A percentile compares a stretch with the other conserved stretches of the same genome.
Conservation (phyloP, 2,329 filamentous ascomycete genomes). For the Nemania sp. region DNA sequence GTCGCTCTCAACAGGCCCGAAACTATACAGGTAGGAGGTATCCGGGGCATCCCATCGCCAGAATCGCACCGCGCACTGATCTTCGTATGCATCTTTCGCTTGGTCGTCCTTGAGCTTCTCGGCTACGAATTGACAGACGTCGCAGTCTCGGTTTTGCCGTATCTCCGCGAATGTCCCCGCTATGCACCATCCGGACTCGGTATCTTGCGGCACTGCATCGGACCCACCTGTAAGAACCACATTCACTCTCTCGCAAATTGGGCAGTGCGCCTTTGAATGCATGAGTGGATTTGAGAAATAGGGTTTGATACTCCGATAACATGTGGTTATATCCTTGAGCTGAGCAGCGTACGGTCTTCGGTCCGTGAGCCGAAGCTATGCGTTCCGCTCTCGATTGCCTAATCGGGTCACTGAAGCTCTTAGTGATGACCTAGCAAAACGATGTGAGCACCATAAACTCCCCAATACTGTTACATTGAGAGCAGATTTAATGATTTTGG, state of each 20-base stretch:
- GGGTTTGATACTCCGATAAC: too few species aligned
- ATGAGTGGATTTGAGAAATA: too few species aligned
- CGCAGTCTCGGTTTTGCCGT: neutral
- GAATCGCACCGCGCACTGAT: neutral
- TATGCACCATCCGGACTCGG: neutral
- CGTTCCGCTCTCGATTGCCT: too few species aligned
- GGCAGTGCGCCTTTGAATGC: conserved; percentile 5
- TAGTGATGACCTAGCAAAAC: too few species aligned
- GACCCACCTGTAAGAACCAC: neutral
- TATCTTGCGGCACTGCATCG: too few species aligned
- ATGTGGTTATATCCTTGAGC: too few species aligned
- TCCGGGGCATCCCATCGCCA: conserved; percentile 1
- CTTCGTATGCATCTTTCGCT: neutral
- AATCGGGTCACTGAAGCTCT: too few species aligned
- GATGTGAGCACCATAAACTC: too few species aligned
- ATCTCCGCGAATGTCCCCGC: neutral
- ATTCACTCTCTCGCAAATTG: neutral
- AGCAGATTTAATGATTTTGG: too few species aligned
- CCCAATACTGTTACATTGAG: too few species aligned
- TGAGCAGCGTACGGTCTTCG: too few species aligned
- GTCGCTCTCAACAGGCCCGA: conserved; percentile 5
- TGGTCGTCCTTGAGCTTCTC: neutral
- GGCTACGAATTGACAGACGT: neutral
- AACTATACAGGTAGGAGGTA: neutral
- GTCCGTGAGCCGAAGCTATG: too few species aligned